Evolutionary conservation across 805 yeast genomes (phyloP).

Genomic region (Pichia cabralensis): DNA sequence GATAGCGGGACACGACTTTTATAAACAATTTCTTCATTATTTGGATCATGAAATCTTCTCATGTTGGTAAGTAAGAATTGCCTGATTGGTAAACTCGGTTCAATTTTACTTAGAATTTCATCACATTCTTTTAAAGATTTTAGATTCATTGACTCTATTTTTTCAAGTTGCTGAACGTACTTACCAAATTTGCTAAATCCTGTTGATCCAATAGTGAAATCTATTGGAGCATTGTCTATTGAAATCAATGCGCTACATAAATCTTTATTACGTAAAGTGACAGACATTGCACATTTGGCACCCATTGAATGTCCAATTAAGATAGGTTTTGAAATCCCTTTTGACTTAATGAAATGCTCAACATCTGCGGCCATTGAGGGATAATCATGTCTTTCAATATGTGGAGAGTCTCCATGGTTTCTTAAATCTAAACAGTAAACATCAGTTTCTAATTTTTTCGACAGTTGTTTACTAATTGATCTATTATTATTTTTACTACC

Average conservation of each 20-base stretch:
- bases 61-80: constrained; percentile 73
- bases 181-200: constrained; percentile 43
- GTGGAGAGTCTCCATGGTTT: constrained; percentile 92
- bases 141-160: constrained; percentile 40
- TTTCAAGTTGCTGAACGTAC: constrained; percentile 54
- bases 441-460: constrained; percentile 39
- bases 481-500: constrained; percentile 79
- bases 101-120: constrained; percentile 49
- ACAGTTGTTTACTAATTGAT: constrained; percentile 57
- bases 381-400: constrained; percentile 59
- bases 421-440: constrained; percentile 70
- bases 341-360: constrained; percentile 51
- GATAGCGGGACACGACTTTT: constrained; percentile 62
- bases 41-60: constrained; percentile 30
- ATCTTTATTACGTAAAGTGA: constrained; percentile 58
- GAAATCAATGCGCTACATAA: constrained; percentile 53
- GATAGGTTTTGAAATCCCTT: constrained; percentile 40
- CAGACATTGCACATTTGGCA: constrained; percentile 88
- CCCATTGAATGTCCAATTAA: constrained; percentile 85
- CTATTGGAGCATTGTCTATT: constrained; percentile 88
- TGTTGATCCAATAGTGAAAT: constrained; percentile 36
- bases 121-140: constrained; percentile 59
- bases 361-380: constrained; percentile 79
- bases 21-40: constrained; percentile 19
- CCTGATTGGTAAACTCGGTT: constrained; percentile 47